Base-by-base conservation (phyloP, 2,329 filamentous ascomycete genomes). In the Penicillium expansum region DNA sequence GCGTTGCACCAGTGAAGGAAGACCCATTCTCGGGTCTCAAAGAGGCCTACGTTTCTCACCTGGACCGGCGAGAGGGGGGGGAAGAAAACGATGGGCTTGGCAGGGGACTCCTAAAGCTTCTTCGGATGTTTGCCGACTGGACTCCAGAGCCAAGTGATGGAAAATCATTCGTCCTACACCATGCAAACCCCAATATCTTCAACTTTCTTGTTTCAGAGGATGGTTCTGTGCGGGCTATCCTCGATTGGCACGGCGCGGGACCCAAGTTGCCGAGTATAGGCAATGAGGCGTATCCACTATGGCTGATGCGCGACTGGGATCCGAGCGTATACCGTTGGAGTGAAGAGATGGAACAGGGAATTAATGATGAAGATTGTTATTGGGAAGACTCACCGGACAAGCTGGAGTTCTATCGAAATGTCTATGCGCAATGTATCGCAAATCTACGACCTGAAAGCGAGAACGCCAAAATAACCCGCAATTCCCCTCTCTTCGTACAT, bases 51-150 rank as follows among this genome's bases (percentile, higher is more conserved):
- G 32, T 24, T 42, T 32, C 14, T 18, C 3, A 0, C 13, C 29
- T 51, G 16, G 48, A 27, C 30, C 3, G 1, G 14, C 13, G 10
- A 14, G 14, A 5, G 5, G 5, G 10, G 18, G 14, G 9, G 5
- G 5, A 51, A 22, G 6, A 11, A 18, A 10, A 20, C 0, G 3
- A 14, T n/a, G 8, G 3, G 20, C 16, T 4, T 18, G 11, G 10
- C 7, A 30, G 11, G 8, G 33, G 33, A 3, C 1, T 14, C 3
- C 16, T 39, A 18, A 41, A 32, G 27, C 18, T 51, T 33, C 24
- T 51, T 42, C 48, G 37, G 20, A 51, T 51, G 38, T 51, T 43
- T 22, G n/a, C 32, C 30, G 38, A 43, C 29, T 51, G 37, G 48
- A 43, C 16, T 16, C n/a, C 27, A n/a, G n/a, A 33, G 18, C 11